Evolutionary conservation across 208 protist species (phyloP), one percentile per base, ranked within the genome.

Genomic region (Acanthamoeba triangularis): DNA sequence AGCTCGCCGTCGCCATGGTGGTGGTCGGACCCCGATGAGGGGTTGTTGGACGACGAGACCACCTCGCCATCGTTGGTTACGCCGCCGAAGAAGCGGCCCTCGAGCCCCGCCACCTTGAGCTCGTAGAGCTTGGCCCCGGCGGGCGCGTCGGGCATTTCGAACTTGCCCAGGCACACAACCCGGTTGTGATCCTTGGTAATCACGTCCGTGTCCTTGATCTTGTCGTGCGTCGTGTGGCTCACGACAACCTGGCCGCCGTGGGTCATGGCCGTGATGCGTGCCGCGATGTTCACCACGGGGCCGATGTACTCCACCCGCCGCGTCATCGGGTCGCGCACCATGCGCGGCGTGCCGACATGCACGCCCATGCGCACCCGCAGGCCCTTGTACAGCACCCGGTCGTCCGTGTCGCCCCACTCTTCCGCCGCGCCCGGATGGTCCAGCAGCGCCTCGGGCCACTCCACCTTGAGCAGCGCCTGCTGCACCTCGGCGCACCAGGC

Each of bases 351-450:
- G 65, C 92, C 92, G 11, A 67, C 49, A 30, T 95, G 92, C 25
- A 95, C 54, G 41, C 92, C 92, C 92, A 95, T 95, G 8, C 92
- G 33, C 44, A 95, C 65, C 25, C 92, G 92, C 23, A 95, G 78
- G 11, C 92, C 76, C 25, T 54, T 44, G 76, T 30, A 84, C 41
- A 84, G 41, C 76, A 84, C 76, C 3, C 76, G 23, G 35, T 94
- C 90, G n/a, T 94, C 65, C 16, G 65, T 74, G 30, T 92, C 87
- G 56, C 87, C 87, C 87, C 87, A 92, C 41, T 92, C 90, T 67
- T 94, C 90, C 11, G 90, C 90, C 37, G 90, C 90, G 7, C 59
- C 54, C 2, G 92, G 92, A 35, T 95, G 92, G 0, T 95, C 92
- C 2, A 90, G 56, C 16, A 94, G 56, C 37, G 37, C 69, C 67